Evolutionary conservation across 352 stramenopile species (phyloP).

Genomic region (Albugo candida): DNA sequence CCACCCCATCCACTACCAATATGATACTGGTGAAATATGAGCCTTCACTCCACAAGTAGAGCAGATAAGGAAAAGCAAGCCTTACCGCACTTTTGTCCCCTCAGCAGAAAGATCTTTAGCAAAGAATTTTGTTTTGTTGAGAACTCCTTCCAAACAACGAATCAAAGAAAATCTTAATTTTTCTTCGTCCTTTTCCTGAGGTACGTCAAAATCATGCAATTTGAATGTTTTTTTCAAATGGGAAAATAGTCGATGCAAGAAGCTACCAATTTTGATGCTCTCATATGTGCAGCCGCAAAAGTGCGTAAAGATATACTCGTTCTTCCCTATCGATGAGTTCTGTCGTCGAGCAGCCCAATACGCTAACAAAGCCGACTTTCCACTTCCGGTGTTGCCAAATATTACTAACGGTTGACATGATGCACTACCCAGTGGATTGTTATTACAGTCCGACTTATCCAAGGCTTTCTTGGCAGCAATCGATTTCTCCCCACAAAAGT

Average conservation of each 20-base stretch:
- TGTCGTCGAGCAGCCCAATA: conserved; percentile 45
- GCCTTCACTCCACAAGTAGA: background rate
- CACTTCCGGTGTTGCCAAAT: conserved; percentile 34
- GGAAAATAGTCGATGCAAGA: conserved; percentile 38
- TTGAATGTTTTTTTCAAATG: conserved; percentile 49
- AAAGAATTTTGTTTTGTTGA: conserved; percentile 17
- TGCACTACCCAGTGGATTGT: conserved; percentile 15
- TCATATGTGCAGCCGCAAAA: conserved; percentile 68
- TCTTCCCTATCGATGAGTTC: conserved; percentile 9
- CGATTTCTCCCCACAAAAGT: conserved; percentile 20
- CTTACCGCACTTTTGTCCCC: conserved; percentile 13
- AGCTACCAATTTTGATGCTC: conserved; percentile 26
- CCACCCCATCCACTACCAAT: conserved; percentile 59
- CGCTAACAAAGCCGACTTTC: conserved; percentile 56
- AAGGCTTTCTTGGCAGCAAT: no score
- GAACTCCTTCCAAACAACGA: conserved; percentile 50
- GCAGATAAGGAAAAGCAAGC: background rate
- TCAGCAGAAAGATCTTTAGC: conserved; percentile 6
- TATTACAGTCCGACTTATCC: conserved; percentile 13
- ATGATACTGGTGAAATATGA: conserved; percentile 27
- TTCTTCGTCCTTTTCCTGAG: conserved; percentile 60
- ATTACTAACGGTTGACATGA: conserved; percentile 16
- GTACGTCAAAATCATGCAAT: conserved; percentile 64
- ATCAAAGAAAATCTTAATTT: conserved; percentile 73
- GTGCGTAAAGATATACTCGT: conserved; percentile 67